These are phyloP conservation scores for Protea cynaroides DNA, from an alignment of 164 flowering plant genomes.

Conservation along the genomic window DNA sequence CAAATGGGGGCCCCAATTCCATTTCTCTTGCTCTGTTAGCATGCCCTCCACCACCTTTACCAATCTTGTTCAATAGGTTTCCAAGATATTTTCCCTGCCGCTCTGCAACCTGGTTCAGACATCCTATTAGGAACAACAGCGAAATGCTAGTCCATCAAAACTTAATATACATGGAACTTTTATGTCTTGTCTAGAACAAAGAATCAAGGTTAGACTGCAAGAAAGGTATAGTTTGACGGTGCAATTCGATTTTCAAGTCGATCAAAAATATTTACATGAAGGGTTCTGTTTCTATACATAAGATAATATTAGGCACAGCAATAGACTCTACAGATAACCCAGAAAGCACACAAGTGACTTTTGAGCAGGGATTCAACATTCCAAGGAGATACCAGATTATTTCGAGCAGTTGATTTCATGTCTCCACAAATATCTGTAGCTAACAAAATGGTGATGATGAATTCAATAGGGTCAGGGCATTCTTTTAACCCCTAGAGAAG, in stretches of 20 bases:
- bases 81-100: slow-evolving; percentile 88
- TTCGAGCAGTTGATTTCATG: no score
- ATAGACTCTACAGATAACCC: not conserved
- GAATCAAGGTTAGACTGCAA: not conserved
- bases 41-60: slow-evolving; percentile 70
- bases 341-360: not conserved
- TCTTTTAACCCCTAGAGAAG: no score
- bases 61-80: slow-evolving; percentile 50
- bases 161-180: not conserved
- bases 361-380: no score
- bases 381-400: no score
- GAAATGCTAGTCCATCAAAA: not conserved
- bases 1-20: slow-evolving; percentile 63
- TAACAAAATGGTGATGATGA: no score
- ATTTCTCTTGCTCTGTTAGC: slow-evolving; percentile 52
- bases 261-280: no score
- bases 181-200: not conserved
- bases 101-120: slow-evolving; percentile 74
- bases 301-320: not conserved
- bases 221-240: not conserved
- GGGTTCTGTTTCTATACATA: not conserved
- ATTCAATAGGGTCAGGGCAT: no score
- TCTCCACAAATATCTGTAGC: no score
- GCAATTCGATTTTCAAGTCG: not conserved
- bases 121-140: not conserved